phyloP scores from a whole-genome alignment of 176 grass and related monocot genomes.

The Oryza rufipogon region DNA sequence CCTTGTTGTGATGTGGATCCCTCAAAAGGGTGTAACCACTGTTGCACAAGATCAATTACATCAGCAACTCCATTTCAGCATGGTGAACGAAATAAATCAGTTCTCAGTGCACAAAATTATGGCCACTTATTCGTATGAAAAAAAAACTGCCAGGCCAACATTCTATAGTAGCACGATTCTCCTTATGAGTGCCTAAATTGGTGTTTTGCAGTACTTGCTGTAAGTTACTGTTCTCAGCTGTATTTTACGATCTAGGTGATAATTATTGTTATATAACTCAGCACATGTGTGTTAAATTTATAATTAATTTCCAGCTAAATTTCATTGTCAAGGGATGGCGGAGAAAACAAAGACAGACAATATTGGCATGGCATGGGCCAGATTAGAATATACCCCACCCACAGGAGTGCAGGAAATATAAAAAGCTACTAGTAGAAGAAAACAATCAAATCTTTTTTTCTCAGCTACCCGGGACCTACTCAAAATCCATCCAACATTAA shows the following conservation, averaged over 20 bases:
- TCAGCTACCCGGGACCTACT: slow-evolving; percentile 27
- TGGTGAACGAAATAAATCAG: not conserved
- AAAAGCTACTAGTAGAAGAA: not conserved
- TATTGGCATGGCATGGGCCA: slow-evolving; percentile 38
- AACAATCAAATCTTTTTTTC: slow-evolving; percentile 14
- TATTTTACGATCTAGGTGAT: not conserved
- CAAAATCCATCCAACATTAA: slow-evolving; percentile 16
- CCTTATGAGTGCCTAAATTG: not conserved
- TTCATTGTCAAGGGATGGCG: slow-evolving; percentile 27
- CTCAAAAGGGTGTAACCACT: slow-evolving; percentile 89
- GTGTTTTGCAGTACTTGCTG: not conserved
- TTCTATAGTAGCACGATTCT: not conserved
- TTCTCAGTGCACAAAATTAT: not conserved
- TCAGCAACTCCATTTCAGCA: slow-evolving; percentile 39
- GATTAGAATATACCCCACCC: slow-evolving; percentile 44
- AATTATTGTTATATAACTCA: slow-evolving; percentile 8
- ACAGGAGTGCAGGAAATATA: slow-evolving; percentile 16
- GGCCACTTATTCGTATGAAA: not conserved
- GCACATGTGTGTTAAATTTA: not conserved
- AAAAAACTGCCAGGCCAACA: not conserved
- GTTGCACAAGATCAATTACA: slow-evolving; percentile 30
- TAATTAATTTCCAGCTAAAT: slow-evolving; percentile 19
- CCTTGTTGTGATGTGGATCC: slow-evolving; percentile 97
- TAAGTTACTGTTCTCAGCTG: not conserved
- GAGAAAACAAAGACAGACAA: slow-evolving; percentile 43